phyloP scores from a whole-genome alignment of 2,329 filamentous ascomycete genomes.

The Clonostachys solani region DNA sequence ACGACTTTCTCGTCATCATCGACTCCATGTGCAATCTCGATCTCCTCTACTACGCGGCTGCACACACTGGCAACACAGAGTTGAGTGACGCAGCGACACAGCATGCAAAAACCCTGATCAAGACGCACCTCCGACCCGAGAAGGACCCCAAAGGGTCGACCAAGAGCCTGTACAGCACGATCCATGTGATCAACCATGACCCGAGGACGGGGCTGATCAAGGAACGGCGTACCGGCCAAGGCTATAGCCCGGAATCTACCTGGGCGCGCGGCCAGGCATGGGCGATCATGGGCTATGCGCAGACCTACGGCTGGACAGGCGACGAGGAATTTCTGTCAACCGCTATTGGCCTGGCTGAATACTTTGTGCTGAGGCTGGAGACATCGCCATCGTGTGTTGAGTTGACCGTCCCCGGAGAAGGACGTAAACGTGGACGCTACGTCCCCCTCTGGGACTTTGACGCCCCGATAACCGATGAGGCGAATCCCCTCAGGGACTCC shows the following conservation, averaged over 20 bases:
- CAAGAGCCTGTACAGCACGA: conserved; percentile 23
- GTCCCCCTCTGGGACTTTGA: conserved; percentile 39
- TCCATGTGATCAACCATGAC: conserved; percentile 45
- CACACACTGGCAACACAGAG: conserved; percentile 16
- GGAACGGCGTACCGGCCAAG: conserved; percentile 41
- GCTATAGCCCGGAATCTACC: conserved; percentile 37
- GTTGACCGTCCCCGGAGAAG: neutral
- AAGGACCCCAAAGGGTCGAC: conserved; percentile 4
- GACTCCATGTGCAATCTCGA: conserved; percentile 35
- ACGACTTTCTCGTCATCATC: conserved; percentile 35
- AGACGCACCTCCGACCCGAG: conserved; percentile 33
- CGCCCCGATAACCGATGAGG: conserved; percentile 29
- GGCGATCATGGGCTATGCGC: conserved; percentile 43
- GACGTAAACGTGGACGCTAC: conserved; percentile 7
- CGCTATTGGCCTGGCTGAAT: conserved; percentile 39
- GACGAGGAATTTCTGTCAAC: conserved; percentile 35
- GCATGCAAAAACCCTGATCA: conserved; percentile 34
- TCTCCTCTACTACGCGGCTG: conserved; percentile 26
- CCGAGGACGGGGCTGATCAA: conserved; percentile 34
- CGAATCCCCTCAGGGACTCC: conserved; percentile 22
- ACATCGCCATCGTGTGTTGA: conserved; percentile 18
- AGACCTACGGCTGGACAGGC: conserved; percentile 43
- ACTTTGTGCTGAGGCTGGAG: conserved; percentile 37
- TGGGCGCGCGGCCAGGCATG: conserved; percentile 50
- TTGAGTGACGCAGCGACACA: conserved; percentile 20